Conservation (phyloP, 805 yeast species). For the Lipomyces oligophaga region DNA sequence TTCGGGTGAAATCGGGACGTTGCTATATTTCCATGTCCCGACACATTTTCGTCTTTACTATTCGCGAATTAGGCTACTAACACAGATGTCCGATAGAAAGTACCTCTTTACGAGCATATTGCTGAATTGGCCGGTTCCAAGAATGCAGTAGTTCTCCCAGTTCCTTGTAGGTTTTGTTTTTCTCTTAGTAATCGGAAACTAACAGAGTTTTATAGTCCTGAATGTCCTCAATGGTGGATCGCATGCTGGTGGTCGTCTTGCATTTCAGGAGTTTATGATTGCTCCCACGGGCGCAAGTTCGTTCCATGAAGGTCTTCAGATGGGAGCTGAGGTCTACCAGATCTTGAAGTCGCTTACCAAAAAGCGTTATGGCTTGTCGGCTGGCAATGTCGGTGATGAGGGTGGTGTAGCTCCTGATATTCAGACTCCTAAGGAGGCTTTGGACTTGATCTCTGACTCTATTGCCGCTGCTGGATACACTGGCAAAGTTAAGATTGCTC, state of each 20-base stretch:
- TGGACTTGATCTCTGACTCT: slow-evolving; percentile 86
- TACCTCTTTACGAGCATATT: slow-evolving; percentile 91
- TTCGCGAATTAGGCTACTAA: too few species aligned
- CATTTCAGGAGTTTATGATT: slow-evolving; percentile 99
- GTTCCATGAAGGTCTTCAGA: slow-evolving; percentile 93
- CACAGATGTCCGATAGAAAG: slow-evolving; percentile 45
- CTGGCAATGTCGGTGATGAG: slow-evolving; percentile 99
- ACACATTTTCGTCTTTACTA: too few species aligned
- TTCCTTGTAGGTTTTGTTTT: slow-evolving; percentile 50
- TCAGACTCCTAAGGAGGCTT: slow-evolving; percentile 92
- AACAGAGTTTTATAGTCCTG: slow-evolving; percentile 52
- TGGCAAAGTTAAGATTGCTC: slow-evolving; percentile 86
- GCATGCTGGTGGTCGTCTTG: slow-evolving; percentile 99
- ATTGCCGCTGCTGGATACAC: slow-evolving; percentile 93
- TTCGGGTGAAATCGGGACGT: too few species aligned
- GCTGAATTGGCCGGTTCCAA: slow-evolving; percentile 73
- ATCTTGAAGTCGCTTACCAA: slow-evolving; percentile 86
- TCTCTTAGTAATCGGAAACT: neutral
- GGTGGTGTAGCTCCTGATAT: slow-evolving; percentile 99
- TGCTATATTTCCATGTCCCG: too few species aligned
- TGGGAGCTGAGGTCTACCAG: slow-evolving; percentile 98
- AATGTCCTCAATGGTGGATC: slow-evolving; percentile 99
- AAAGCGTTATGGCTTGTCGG: slow-evolving; percentile 94
- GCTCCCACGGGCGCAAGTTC: slow-evolving; percentile 89
- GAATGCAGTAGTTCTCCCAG: slow-evolving; percentile 90